phyloP scores from a whole-genome alignment of 2,329 filamentous ascomycete species.

The Coniochaeta prunicola region DNA sequence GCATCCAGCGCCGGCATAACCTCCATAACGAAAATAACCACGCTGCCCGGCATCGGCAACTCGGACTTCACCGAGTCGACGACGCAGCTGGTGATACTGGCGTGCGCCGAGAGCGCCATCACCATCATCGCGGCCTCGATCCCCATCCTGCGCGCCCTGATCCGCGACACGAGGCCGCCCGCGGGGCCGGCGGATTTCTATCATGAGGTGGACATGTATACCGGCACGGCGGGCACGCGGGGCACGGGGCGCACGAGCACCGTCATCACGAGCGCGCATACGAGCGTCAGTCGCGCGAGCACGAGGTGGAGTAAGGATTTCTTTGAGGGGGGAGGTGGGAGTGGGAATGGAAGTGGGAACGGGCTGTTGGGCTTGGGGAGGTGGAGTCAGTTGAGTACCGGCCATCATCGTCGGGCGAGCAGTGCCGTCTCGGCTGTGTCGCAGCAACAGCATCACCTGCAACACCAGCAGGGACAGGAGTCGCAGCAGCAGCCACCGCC shows the following conservation, averaged over 20 bases:
- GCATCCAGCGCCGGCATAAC: conserved; percentile 14
- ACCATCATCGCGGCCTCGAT: conserved; percentile 24
- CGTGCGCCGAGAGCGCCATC: conserved; percentile 20
- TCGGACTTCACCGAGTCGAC: conserved; percentile 11
- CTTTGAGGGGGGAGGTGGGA: neutral
- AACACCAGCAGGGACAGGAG: neutral
- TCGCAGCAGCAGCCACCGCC: conserved; percentile 7
- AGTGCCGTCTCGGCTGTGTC: conserved; percentile 4
- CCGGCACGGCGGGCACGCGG: conserved; percentile 7
- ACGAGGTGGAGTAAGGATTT: conserved; percentile 7
- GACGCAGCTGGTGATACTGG: conserved; percentile 15
- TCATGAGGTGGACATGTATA: conserved; percentile 8
- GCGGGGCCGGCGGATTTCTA: conserved; percentile 14
- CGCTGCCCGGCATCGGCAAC: conserved; percentile 14
- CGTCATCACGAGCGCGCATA: conserved; percentile 9
- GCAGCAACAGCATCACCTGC: conserved; percentile 3
- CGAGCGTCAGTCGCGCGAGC: conserved; percentile 5
- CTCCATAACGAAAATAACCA: conserved; percentile 15
- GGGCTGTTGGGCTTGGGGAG: neutral
- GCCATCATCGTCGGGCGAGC: neutral
- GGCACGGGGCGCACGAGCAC: conserved; percentile 13
- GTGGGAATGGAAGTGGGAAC: neutral
- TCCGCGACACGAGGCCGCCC: conserved; percentile 12
- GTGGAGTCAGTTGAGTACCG: neutral
- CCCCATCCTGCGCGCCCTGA: conserved; percentile 17